Base-by-base conservation (phyloP, 2,329 filamentous ascomycete species). In the Botryosphaeria dothidea region DNA sequence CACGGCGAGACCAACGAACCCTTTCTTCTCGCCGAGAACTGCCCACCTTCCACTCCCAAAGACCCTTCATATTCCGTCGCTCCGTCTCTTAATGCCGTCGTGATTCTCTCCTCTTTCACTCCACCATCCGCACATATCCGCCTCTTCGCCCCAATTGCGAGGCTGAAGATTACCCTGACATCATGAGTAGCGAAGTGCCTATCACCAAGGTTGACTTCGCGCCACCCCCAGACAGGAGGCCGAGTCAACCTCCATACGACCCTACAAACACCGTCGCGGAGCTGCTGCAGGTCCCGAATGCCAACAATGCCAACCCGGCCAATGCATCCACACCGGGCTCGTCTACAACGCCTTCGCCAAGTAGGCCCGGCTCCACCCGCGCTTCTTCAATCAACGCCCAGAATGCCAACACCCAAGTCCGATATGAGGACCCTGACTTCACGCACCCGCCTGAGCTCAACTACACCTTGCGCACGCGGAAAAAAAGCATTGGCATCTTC, bases 401-500 rank as follows among this genome's bases (percentile, higher is more conserved):
- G n/a, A 76, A 74, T 52, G 76, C 79, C 34, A 75, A 78, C 62
- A 79, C 78, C 1, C 79, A 80, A 67, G 67, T 81, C 67, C 70
- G 71, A 2, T 79, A 75, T 69, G 72, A 77, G 38, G 78, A 80
- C 62, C 72, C 75, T 29, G 73, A 77, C 66, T 80, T 80, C 68
- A 69, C 70, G n/a, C 70, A 71, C 7, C 82, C 82, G 23, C 85
- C 85, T 54, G 78, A 81, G 19, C 79, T 88, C 41, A 83, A 86
- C 25, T 88, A 88, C 75, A 82, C 82, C 23, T 73, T 88, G 46
- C 80, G 79, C 56, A 75, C 80, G 8, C 78, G 86, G 49, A 86
- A 86, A 71, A 83, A 81, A 74, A 78, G 81, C 36, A 87, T 88
- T 67, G 76, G 81, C 41, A 75, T 85, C 67, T 88, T 88, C 76